A percentile compares a stretch with the other conserved stretches of the same genome.
Evolutionary conservation across 2,329 filamentous ascomycete genomes (phyloP).

Genomic region (Penicillium sp.): DNA sequence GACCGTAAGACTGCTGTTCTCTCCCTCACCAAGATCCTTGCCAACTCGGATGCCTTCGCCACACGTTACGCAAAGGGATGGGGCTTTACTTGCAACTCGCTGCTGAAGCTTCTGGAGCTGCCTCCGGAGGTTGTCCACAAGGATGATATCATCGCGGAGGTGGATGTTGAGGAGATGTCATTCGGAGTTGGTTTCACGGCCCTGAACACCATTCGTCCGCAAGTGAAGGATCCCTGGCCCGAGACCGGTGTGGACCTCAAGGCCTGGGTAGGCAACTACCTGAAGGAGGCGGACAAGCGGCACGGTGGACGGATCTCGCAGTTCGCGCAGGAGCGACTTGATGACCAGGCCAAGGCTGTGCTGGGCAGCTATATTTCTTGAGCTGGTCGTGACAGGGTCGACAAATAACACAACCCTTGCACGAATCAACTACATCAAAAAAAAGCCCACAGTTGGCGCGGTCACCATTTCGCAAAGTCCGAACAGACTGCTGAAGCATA

Average conservation of each 20-base stretch:
- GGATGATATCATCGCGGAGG: constrained; percentile 76
- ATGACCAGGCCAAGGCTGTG: constrained; percentile 55
- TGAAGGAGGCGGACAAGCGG: constrained; percentile 72
- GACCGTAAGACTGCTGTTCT: constrained; percentile 94
- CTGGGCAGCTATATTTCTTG: constrained; percentile 49
- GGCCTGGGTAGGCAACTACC: constrained; percentile 75
- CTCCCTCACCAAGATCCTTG: constrained; percentile 86
- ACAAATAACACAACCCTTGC: too few relatives aligned
- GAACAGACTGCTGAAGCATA: neutral
- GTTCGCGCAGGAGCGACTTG: constrained; percentile 70
- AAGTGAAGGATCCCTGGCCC: constrained; percentile 75
- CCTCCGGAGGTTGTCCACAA: constrained; percentile 70
- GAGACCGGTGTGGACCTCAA: constrained; percentile 76
- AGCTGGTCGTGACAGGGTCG: constrained; percentile 1
- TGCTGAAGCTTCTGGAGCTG: constrained; percentile 85
- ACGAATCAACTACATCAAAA: too few relatives aligned
- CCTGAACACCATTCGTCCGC: constrained; percentile 81
- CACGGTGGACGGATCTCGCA: constrained; percentile 67
- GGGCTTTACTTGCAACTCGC: constrained; percentile 82
- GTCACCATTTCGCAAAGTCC: too few relatives aligned
- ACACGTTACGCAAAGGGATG: constrained; percentile 78
- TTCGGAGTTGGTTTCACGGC: constrained; percentile 95
- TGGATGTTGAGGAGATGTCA: constrained; percentile 89
- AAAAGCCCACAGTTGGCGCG: too few relatives aligned
- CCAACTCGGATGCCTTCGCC: constrained; percentile 80